Evolutionary conservation across 768 basidiomycete genomes (phyloP).

Genomic region (Clavulina sp.): DNA sequence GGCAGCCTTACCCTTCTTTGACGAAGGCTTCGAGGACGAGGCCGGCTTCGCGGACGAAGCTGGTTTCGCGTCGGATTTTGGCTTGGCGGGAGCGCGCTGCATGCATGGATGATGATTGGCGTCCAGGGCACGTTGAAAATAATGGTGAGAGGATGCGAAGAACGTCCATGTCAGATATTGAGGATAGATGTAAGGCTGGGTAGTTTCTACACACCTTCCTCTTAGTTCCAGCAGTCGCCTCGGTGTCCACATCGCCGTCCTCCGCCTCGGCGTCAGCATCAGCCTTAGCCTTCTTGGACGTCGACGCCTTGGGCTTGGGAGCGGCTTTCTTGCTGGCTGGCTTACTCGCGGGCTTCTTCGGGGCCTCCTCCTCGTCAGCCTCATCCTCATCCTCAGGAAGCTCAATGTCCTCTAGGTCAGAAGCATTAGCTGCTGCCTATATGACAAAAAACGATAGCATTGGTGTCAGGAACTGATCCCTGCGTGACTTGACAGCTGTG

Average conservation of each 20-base stretch:
- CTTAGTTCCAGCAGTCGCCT: conserved; percentile 3
- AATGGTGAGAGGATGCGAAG: too few species aligned
- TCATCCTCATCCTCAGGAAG: conserved; percentile 12
- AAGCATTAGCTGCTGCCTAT: neutral
- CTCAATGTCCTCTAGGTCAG: neutral
- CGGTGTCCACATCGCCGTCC: conserved; percentile 23
- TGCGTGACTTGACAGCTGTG: too few species aligned
- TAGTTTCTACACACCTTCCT: conserved; percentile 21
- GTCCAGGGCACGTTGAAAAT: too few species aligned
- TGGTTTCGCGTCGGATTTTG: too few species aligned
- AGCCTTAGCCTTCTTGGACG: neutral
- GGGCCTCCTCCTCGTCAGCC: conserved; percentile 28
- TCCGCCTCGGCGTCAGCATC: too few species aligned
- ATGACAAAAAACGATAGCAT: neutral
- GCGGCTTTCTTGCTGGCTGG: conserved; percentile 14
- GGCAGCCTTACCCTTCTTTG: neutral
- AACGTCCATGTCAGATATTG: too few species aligned
- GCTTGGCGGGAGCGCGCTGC: too few species aligned
- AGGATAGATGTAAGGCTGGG: conserved; percentile 14
- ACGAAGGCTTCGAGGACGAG: conserved; percentile 10
- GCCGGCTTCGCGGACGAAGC: too few species aligned
- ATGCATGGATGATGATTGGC: too few species aligned
- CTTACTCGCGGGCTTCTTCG: conserved; percentile 21
- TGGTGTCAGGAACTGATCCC: too few species aligned
- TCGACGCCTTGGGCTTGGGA: conserved; percentile 12